Percentiles rank a stretch among this genome's conserved stretches.
phyloP scores from a whole-genome alignment of 768 basidiomycete genomes.

The Infundibulicybe gibba region DNA sequence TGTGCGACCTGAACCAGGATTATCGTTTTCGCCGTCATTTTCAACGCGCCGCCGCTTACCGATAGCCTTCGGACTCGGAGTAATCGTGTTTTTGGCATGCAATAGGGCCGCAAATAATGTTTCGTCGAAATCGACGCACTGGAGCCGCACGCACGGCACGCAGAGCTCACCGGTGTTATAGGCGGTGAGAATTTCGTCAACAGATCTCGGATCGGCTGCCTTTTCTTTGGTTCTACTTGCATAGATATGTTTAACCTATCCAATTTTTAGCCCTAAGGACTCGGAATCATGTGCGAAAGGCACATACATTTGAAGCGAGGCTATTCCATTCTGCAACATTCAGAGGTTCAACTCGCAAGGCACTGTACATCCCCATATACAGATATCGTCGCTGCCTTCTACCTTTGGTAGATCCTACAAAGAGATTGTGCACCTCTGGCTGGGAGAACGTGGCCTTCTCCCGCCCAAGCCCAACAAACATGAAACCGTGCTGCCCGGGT shows the following conservation, averaged over 20 bases:
- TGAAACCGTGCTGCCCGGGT: conserved; percentile 50
- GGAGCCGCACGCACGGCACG: conserved; percentile 47
- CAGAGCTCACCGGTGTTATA: conserved; percentile 39
- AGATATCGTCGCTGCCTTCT: conserved; percentile 27
- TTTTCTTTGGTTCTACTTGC: conserved; percentile 35
- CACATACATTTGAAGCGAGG: conserved; percentile 34
- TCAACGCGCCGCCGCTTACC: conserved; percentile 13
- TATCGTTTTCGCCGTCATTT: conserved; percentile 3
- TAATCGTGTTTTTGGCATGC: conserved; percentile 3
- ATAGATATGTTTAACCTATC: conserved; percentile 30
- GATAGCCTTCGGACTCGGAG: not conserved
- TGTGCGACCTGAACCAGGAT: not conserved
- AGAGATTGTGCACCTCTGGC: conserved; percentile 39
- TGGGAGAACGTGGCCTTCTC: conserved; percentile 38
- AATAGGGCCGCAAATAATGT: conserved; percentile 29
- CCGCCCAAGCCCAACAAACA: conserved; percentile 50
- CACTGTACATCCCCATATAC: conserved; percentile 45
- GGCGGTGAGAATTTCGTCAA: conserved; percentile 31
- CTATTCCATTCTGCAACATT: conserved; percentile 42
- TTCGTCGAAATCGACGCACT: conserved; percentile 41
- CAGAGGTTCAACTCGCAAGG: conserved; percentile 36
- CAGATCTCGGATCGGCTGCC: conserved; percentile 25
- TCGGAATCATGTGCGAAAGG: not conserved
- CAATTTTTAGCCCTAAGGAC: not conserved
- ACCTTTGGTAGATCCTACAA: conserved; percentile 35